Percentiles rank a stretch among this genome's conserved stretches.
Conservation (phyloP, 129 eudicot species). For the Solidago caesia region DNA sequence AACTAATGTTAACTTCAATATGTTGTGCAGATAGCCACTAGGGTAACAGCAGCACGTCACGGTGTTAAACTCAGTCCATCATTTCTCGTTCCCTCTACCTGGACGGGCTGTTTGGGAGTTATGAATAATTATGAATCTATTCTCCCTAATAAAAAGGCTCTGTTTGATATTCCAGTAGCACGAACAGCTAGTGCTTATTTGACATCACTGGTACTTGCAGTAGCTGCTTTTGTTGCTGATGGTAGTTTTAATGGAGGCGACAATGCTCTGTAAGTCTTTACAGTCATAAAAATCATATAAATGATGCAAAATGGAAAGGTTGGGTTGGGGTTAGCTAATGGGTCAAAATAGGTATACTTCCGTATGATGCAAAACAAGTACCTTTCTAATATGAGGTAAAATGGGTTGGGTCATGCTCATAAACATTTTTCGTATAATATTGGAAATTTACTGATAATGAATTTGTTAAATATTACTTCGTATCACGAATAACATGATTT, state of each 20-base stretch:
- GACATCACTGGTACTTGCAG: conserved; percentile 79
- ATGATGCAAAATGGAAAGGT: not conserved
- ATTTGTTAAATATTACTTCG: too few species aligned
- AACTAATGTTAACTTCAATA: not conserved
- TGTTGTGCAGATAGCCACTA: conserved; percentile 68
- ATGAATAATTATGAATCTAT: conserved; percentile 91
- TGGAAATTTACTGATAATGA: too few species aligned
- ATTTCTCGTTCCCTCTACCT: conserved; percentile 84
- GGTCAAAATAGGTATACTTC: not conserved
- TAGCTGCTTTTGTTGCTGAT: conserved; percentile 81
- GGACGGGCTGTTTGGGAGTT: conserved; percentile 99
- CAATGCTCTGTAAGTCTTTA: conserved; percentile 75
- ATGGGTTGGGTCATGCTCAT: too few species aligned
- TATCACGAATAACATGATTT: too few species aligned
- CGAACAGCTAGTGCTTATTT: conserved; percentile 97
- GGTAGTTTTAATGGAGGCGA: conserved; percentile 99
- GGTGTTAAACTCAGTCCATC: conserved; percentile 97
- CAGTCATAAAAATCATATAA: not conserved
- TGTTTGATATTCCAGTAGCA: conserved; percentile 94
- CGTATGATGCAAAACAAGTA: too few species aligned
- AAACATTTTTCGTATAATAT: too few species aligned
- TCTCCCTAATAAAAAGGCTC: conserved; percentile 89
- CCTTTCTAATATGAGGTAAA: too few species aligned
- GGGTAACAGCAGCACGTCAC: conserved; percentile 79
- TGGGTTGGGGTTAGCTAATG: not conserved